Percentiles rank a stretch among this genome's conserved stretches.
phyloP scores from a whole-genome alignment of 305 asterid species.

The Solanum chacoense region DNA sequence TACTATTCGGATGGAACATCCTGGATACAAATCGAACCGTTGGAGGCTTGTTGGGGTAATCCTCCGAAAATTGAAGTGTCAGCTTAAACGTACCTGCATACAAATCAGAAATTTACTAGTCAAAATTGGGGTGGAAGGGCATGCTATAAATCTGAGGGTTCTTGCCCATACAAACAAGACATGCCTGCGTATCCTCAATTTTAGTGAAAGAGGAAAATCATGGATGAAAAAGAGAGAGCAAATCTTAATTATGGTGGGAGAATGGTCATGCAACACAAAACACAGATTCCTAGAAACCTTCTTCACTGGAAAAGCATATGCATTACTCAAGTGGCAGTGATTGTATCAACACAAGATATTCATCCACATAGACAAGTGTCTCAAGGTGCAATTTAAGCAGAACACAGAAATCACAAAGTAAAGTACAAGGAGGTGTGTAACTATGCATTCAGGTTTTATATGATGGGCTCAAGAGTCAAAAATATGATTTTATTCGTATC shows the following conservation, averaged over 20 bases:
- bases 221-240: not conserved
- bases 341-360: not conserved
- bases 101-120: not conserved
- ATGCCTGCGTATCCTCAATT: not conserved
- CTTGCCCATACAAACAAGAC: not conserved
- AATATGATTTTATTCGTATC: not conserved
- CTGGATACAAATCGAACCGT: slow-evolving; percentile 75
- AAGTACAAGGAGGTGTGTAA: not conserved
- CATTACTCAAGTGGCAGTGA: not conserved
- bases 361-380: not conserved
- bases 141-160: not conserved
- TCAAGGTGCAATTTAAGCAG: not conserved
- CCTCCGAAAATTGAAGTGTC: slow-evolving; percentile 78
- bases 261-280: not conserved
- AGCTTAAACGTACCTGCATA: slow-evolving; percentile 67
- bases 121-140: not conserved
- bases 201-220: not conserved
- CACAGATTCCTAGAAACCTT: not conserved
- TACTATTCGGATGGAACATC: slow-evolving; percentile 96
- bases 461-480: not conserved
- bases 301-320: not conserved
- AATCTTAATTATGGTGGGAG: not conserved
- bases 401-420: not conserved
- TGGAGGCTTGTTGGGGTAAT: slow-evolving; percentile 93
- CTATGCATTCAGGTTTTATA: not conserved